These are phyloP conservation scores for Trichoderma sp. DNA, from an alignment of 2,329 filamentous ascomycete genomes.

Conservation along the genomic window DNA sequence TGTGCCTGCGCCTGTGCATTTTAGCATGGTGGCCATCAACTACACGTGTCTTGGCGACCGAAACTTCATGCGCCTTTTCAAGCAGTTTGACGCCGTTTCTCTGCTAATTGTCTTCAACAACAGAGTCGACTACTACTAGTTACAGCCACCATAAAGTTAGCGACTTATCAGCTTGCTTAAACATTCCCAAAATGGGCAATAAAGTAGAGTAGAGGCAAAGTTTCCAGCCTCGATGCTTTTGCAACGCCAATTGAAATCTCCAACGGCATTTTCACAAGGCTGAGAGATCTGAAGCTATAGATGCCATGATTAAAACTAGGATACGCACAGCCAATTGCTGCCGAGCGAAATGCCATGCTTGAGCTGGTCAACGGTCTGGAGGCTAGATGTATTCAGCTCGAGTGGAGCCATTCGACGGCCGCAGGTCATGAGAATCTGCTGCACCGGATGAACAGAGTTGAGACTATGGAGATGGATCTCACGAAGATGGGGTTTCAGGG, in stretches of 20 bases:
- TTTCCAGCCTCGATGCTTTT: not conserved
- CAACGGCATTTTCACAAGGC: not conserved
- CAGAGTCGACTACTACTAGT: not conserved
- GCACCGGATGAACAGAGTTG: not conserved
- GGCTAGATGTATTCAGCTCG: not conserved
- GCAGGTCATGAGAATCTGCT: not conserved
- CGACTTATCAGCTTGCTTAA: not conserved
- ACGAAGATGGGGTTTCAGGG: not conserved
- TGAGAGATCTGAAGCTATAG: not conserved
- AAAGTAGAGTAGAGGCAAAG: not conserved
- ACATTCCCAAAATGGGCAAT: not conserved
- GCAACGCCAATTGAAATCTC: not conserved
- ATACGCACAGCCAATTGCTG: not conserved
- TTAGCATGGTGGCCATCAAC: not conserved
- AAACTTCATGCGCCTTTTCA: not conserved
- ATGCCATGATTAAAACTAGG: not conserved
- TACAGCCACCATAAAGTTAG: not conserved
- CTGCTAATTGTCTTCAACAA: not conserved
- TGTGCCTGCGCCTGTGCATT: not conserved
- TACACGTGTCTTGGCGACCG: not conserved
- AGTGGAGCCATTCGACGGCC: not conserved
- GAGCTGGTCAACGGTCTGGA: not conserved
- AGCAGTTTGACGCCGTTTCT: not conserved
- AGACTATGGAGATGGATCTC: not conserved
- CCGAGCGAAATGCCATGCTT: not conserved